Conservation (phyloP, 2,329 filamentous ascomycete species). For the Calonectria pauciramosa region DNA sequence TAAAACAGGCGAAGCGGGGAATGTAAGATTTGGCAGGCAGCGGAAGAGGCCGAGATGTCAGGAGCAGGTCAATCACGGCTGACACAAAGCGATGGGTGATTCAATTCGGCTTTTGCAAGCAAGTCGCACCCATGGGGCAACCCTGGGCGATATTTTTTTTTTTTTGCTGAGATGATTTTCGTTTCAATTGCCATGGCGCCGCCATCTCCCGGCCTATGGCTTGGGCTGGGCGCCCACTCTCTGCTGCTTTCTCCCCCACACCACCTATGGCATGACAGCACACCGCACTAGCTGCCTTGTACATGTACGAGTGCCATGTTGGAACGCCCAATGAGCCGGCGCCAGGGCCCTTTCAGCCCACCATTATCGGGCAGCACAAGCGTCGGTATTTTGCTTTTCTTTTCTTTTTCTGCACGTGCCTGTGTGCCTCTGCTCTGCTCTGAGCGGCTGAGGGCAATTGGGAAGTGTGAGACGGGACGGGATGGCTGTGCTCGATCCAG, state of each 20-base stretch:
- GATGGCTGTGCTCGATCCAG: not conserved
- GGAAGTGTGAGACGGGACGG: not conserved
- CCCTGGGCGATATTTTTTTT: not conserved
- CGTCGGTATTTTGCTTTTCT: not conserved
- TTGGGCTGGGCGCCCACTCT: slow-evolving; percentile 3
- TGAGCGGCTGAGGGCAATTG: not conserved
- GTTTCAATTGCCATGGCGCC: slow-evolving; percentile 1
- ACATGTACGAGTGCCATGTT: slow-evolving; percentile 1
- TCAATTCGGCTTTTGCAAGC: slow-evolving; percentile 4
- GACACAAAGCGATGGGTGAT: not conserved
- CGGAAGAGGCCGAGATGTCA: slow-evolving; percentile 1
- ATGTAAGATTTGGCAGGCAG: slow-evolving; percentile 6
- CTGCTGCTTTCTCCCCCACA: not conserved
- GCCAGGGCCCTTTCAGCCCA: not conserved
- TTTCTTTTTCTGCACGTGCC: not conserved
- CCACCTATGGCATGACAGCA: not conserved
- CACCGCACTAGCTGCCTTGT: not conserved
- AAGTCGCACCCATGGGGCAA: not conserved
- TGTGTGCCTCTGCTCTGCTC: not conserved
- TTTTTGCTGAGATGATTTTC: not conserved
- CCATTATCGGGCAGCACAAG: not conserved
- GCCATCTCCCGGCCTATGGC: slow-evolving; percentile 1
- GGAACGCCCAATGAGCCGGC: not conserved
- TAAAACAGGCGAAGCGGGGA: slow-evolving; percentile 11
- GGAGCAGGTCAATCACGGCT: slow-evolving; percentile 11